A percentile compares a stretch with the other conserved stretches of the same genome.
phyloP scores from a whole-genome alignment of 1,284 basidiomycete genomes.

The Porogramme epimiltina region DNA sequence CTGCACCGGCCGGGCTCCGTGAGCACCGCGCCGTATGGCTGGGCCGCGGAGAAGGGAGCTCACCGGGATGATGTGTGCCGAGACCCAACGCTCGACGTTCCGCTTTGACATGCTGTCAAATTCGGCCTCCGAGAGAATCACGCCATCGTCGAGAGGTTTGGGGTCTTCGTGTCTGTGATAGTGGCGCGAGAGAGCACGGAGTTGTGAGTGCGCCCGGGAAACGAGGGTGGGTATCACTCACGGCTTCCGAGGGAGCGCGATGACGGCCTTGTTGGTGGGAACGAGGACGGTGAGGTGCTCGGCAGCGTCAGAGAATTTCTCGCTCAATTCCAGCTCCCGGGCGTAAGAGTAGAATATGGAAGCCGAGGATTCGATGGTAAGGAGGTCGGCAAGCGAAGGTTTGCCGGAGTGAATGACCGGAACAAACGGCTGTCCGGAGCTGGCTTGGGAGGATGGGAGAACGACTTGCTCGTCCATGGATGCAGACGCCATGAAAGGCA shows the following conservation, averaged over 20 bases:
- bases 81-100: constrained; percentile 74
- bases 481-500: constrained; percentile 35
- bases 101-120: constrained; percentile 56
- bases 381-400: constrained; percentile 66
- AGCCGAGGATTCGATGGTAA: constrained; percentile 69
- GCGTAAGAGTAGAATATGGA: constrained; percentile 84
- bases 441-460: constrained; percentile 20
- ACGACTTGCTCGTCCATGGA: constrained; percentile 34
- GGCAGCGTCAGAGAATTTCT: constrained; percentile 43
- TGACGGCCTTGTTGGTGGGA: constrained; percentile 81
- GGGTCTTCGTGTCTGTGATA: constrained; percentile 57
- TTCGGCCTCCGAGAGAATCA: constrained; percentile 62
- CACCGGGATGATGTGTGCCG: constrained; percentile 75
- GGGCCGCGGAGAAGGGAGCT: constrained; percentile 18
- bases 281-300: constrained; percentile 61
- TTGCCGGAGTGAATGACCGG: constrained; percentile 28
- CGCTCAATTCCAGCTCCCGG: constrained; percentile 64
- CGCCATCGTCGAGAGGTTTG: constrained; percentile 39
- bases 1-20: neutral
- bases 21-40: neutral
- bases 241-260: constrained; percentile 75
- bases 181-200: constrained; percentile 3
- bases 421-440: constrained; percentile 23
- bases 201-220: neutral
- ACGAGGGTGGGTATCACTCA: constrained; percentile 38